A percentile compares a stretch with the other conserved stretches of the same genome.
phyloP scores from a whole-genome alignment of 2,329 filamentous ascomycete genomes.

The Leptographium procerum region DNA sequence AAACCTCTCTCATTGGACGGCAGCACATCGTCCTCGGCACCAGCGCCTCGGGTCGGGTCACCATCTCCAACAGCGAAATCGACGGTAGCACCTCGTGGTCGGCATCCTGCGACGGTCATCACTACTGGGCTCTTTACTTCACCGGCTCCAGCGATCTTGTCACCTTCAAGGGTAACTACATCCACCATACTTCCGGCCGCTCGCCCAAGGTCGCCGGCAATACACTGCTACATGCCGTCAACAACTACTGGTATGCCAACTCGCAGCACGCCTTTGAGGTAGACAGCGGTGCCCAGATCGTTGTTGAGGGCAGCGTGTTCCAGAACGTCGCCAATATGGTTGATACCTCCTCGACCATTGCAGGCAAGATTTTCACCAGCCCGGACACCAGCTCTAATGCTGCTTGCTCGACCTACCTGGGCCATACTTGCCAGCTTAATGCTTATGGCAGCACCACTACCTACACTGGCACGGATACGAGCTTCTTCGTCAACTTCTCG shows the following conservation, averaged over 20 bases:
- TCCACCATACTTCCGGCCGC: constrained; percentile 1
- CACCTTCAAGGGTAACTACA: constrained; percentile 1
- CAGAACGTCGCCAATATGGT: constrained; percentile 1
- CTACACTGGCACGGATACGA: not conserved
- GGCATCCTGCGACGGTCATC: not conserved
- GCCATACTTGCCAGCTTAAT: not conserved
- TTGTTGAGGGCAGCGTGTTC: constrained; percentile 1
- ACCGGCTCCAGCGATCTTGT: not conserved
- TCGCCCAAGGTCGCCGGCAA: constrained; percentile 2
- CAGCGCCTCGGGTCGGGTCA: not conserved
- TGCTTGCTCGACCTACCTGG: not conserved
- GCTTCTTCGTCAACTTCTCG: not conserved
- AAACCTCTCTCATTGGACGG: not conserved
- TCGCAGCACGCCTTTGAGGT: not conserved
- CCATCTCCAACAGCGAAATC: not conserved
- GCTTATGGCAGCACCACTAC: not conserved
- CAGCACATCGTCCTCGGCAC: not conserved
- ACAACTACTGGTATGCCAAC: constrained; percentile 3
- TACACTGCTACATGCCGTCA: not conserved
- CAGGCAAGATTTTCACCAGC: not conserved
- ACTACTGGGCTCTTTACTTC: constrained; percentile 1
- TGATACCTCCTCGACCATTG: not conserved
- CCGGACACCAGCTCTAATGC: not conserved
- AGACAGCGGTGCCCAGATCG: not conserved
- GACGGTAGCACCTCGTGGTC: not conserved